phyloP scores from a whole-genome alignment of 306 rosid species.

The Rosa persica region DNA sequence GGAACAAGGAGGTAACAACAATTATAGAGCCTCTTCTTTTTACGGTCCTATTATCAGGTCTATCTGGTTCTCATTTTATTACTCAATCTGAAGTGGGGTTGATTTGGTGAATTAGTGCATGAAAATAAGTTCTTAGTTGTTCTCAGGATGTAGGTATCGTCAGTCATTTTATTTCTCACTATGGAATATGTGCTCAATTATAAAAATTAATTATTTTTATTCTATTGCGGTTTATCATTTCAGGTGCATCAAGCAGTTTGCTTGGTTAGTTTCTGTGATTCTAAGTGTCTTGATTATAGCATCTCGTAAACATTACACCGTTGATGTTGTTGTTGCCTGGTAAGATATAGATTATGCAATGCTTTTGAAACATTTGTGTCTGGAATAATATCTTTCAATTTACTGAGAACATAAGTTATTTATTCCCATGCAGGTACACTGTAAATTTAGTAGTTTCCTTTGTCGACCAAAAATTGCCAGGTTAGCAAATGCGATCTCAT shows the following conservation, averaged over 20 bases:
- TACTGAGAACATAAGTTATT: background rate
- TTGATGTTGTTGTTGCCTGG: conserved; percentile 53
- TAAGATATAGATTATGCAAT: conserved; percentile 11
- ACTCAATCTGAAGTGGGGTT: background rate
- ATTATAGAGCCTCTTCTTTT: background rate
- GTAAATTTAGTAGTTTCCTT: conserved; percentile 48
- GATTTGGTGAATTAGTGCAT: background rate
- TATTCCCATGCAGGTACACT: conserved; percentile 40
- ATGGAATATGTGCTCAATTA: background rate
- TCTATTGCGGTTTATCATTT: conserved; percentile 5
- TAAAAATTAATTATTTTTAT: background rate
- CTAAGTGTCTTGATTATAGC: conserved; percentile 54
- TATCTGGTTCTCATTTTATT: background rate
- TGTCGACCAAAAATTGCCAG: conserved; percentile 44
- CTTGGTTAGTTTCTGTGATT: conserved; percentile 46
- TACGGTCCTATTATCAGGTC: background rate
- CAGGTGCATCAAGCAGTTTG: conserved; percentile 52
- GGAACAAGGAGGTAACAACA: conserved; percentile 45
- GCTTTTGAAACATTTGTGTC: background rate
- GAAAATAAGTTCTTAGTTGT: background rate
- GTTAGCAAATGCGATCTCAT: conserved; percentile 26
- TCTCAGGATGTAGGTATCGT: background rate
- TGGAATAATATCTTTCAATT: background rate
- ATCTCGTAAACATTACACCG: conserved; percentile 54
- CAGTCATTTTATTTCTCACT: background rate